Evolutionary conservation across 2,329 filamentous ascomycete genomes (phyloP), one percentile per base, ranked within the genome.

Genomic region (Helotiales sp.): DNA sequence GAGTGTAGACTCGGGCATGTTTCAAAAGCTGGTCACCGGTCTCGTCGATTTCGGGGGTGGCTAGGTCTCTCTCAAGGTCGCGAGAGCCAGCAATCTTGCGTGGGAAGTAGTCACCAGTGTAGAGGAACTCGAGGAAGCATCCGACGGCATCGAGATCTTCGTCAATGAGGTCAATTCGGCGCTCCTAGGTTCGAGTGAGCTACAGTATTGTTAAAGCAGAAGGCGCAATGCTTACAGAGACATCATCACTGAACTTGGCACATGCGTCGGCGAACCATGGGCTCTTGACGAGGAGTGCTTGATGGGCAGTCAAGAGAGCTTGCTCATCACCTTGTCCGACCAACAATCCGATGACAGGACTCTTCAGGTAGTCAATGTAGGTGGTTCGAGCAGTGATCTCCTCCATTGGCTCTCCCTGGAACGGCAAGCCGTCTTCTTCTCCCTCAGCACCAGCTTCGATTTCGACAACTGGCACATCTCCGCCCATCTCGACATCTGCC

Each of bases 21-120:
- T 92, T 93, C 69, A 97, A 88, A 20, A 97, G 89, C 76, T 95
- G 91, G 15, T 90, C 86, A 72, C 93, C 93, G n/a, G 87, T 87
- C 77, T 92, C 85, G 80, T 97, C 93, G 65, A 92, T 83, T 0
- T 81, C 78, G 3, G 91, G 91, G 13, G 88, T 78, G 7, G 85
- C 80, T 0, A 90, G 86, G 76, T 95, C 91, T 63, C 83, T 78
- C 77, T 96, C 92, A 54, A 96, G 87, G 30, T 84, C 81, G 50
- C 88, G 89, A 74, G 89, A 85, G 62, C 87, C 87, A 17, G 85
- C 79, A 15, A 89, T 77, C 74, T 89, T 87, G 73, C 85, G 85
- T 22, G 93, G 92, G 81, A 95, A 96, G 84, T 97, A 96, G 80
- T 96, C 92, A 77, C 87, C 87, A 1, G 91, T 94, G 80, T 96